phyloP scores from a whole-genome alignment of 768 basidiomycete species.

The Boletales sp. region DNA sequence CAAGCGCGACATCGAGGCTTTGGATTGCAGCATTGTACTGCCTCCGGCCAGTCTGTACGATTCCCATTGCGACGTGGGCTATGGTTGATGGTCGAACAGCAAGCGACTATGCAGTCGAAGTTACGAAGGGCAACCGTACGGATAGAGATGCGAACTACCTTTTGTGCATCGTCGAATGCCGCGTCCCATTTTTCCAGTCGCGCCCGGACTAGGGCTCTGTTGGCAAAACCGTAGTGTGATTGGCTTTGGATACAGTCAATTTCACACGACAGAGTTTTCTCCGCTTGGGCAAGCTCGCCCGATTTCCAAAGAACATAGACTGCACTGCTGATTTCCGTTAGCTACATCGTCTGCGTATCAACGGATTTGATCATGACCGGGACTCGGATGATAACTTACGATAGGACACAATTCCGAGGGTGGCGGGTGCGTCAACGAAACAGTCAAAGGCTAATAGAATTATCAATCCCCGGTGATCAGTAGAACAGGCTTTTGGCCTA shows the following conservation, averaged over 20 bases:
- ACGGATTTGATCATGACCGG: constrained; percentile 1
- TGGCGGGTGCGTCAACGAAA: background rate
- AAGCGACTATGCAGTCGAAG: constrained; percentile 4
- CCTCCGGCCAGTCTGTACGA: background rate
- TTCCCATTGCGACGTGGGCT: constrained; percentile 6
- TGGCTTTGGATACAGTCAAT: background rate
- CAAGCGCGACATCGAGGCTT: background rate
- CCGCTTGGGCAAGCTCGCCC: constrained; percentile 4
- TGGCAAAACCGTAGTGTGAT: constrained; percentile 5
- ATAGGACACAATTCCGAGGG: background rate
- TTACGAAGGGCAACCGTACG: background rate
- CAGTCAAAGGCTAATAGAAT: constrained; percentile 6
- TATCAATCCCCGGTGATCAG: background rate
- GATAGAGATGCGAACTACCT: background rate
- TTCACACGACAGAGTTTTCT: constrained; percentile 14
- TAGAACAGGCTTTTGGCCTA: background rate
- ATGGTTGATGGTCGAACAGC: constrained; percentile 2
- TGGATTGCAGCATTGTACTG: background rate
- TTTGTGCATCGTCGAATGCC: constrained; percentile 12
- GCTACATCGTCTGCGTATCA: background rate
- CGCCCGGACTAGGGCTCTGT: constrained; percentile 13
- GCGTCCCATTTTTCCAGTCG: constrained; percentile 5
- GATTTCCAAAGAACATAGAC: constrained; percentile 11
- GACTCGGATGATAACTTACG: constrained; percentile 3
- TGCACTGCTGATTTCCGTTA: constrained; percentile 9